phyloP scores from a whole-genome alignment of 73 alveolate species.

The Tetrahymena malaccensis region DNA sequence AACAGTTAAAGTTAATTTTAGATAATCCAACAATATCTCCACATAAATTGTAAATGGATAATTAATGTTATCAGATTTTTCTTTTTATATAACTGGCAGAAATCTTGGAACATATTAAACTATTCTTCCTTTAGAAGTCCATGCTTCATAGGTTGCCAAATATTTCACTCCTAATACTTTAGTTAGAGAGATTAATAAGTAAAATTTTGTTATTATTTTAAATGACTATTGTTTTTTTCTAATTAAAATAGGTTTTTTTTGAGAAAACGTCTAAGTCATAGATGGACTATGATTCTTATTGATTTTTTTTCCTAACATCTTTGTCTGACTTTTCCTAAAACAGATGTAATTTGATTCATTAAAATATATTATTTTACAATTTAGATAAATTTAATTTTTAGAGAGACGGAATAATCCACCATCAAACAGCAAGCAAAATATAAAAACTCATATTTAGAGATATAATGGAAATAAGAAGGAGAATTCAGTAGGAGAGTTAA shows the following conservation, averaged over 20 bases:
- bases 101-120: not conserved
- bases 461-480: not conserved
- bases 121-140: not conserved
- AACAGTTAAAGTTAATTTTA: not conserved
- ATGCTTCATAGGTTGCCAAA: not conserved
- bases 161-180: not conserved
- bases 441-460: not conserved
- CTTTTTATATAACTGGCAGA: not conserved
- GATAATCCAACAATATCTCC: not conserved
- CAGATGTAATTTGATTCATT: not conserved
- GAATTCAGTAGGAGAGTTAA: not conserved
- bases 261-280: not conserved
- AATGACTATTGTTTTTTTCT: not conserved
- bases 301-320: not conserved
- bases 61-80: not conserved
- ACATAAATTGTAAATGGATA: not conserved
- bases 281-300: not conserved
- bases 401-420: not conserved
- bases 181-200: not conserved
- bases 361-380: not conserved
- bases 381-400: not conserved
- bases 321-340: not conserved
- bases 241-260: not conserved
- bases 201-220: not conserved
- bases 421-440: not conserved